Evolutionary conservation across 495 filamentous ascomycete genomes (phyloP).

Genomic region (Tuber melanosporum): DNA sequence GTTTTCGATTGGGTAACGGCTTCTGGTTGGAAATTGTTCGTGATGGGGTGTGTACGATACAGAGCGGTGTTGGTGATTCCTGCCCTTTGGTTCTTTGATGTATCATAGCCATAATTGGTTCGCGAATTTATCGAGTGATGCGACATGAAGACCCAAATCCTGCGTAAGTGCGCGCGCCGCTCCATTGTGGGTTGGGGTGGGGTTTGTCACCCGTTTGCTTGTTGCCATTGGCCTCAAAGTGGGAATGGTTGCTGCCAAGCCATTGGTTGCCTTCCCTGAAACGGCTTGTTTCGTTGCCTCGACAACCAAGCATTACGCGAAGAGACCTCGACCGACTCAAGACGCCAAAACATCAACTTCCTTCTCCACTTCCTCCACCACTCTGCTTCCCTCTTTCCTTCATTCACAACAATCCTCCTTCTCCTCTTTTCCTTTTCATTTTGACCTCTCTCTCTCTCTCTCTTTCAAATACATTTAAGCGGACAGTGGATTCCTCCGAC

Average conservation of each 20-base stretch:
- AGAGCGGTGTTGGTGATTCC: not conserved
- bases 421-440: slow-evolving; percentile 20
- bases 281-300: slow-evolving; percentile 19
- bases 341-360: slow-evolving; percentile 32
- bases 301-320: slow-evolving; percentile 27
- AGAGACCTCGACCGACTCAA: slow-evolving; percentile 13
- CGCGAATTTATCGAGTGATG: not conserved
- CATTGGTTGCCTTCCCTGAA: not conserved
- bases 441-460: slow-evolving; percentile 23
- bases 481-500: slow-evolving; percentile 21
- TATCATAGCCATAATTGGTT: not conserved
- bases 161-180: not conserved
- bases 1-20: not conserved
- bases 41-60: not conserved
- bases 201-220: not conserved
- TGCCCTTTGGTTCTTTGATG: not conserved
- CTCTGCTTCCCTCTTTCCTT: slow-evolving; percentile 23
- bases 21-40: not conserved
- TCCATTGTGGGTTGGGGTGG: not conserved
- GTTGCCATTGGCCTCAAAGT: not conserved
- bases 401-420: slow-evolving; percentile 41
- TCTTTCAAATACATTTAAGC: slow-evolving; percentile 18
- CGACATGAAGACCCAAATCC: not conserved
- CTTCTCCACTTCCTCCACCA: slow-evolving; percentile 28
- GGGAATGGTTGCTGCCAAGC: not conserved